Percentiles rank a stretch among this genome's conserved stretches.
These are phyloP conservation scores for Wickerhamomyces queroliae DNA, from an alignment of 805 yeast genomes.

Conservation along the genomic window DNA sequence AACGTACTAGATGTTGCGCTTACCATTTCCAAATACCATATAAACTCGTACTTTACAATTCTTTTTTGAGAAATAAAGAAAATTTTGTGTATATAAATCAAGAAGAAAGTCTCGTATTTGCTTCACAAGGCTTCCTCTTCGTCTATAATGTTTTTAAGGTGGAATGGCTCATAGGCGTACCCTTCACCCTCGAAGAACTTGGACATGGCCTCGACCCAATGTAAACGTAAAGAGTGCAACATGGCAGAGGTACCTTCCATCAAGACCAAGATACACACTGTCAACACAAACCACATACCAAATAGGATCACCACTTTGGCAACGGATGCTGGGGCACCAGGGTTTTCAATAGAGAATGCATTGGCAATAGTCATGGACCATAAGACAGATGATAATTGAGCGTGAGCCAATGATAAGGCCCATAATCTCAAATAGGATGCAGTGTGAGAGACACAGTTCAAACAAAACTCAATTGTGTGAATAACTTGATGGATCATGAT, in stretches of 20 bases:
- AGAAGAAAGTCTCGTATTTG: too few species aligned
- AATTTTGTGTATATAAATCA: too few species aligned
- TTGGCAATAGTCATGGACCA: conserved; percentile 93
- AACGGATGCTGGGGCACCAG: conserved; percentile 57
- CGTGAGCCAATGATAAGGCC: conserved; percentile 97
- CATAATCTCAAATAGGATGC: conserved; percentile 94
- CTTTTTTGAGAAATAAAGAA: too few species aligned
- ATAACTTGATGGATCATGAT: conserved; percentile 95
- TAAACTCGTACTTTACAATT: background rate
- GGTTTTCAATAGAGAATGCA: conserved; percentile 51
- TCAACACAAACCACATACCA: conserved; percentile 91
- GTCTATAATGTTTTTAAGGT: conserved; percentile 36
- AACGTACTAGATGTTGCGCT: background rate
- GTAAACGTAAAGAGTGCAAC: conserved; percentile 97
- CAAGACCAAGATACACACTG: conserved; percentile 84
- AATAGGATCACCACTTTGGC: conserved; percentile 73
- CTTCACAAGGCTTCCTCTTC: background rate
- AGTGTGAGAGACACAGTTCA: conserved; percentile 97
- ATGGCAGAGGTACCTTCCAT: conserved; percentile 99
- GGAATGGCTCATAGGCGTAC: conserved; percentile 81
- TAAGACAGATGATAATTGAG: conserved; percentile 88
- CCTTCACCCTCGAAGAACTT: conserved; percentile 98
- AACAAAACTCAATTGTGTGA: conserved; percentile 95
- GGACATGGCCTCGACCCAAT: conserved; percentile 99
- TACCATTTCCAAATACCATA: background rate